A percentile compares a stretch with the other conserved stretches of the same genome.
Evolutionary conservation across 2,329 filamentous ascomycete genomes (phyloP).

Genomic region (Aotearoamyces nothofagi): DNA sequence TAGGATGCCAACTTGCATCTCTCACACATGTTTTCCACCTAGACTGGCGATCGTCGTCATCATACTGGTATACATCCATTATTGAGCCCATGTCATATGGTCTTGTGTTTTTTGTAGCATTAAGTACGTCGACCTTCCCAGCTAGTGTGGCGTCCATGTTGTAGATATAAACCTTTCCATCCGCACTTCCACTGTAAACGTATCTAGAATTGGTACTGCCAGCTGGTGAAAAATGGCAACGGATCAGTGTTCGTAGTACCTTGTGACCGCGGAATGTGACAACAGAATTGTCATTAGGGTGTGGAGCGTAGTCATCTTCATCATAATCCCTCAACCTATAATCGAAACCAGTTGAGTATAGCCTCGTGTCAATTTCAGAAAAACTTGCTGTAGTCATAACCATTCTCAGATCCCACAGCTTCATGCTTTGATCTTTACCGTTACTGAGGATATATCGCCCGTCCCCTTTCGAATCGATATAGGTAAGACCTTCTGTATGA

Average conservation of each 20-base stretch:
- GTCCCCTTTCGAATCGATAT: slow-evolving; percentile 56
- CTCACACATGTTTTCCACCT: slow-evolving; percentile 53
- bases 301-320: slow-evolving; percentile 49
- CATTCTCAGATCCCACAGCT: slow-evolving; percentile 88
- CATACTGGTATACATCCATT: slow-evolving; percentile 11
- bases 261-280: slow-evolving; percentile 88
- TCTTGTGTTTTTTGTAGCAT: slow-evolving; percentile 49
- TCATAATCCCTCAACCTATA: slow-evolving; percentile 58
- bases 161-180: slow-evolving; percentile 83
- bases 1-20: slow-evolving; percentile 60
- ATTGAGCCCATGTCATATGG: slow-evolving; percentile 20
- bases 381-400: slow-evolving; percentile 63
- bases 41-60: slow-evolving; percentile 9
- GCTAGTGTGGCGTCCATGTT: slow-evolving; percentile 84
- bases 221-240: slow-evolving; percentile 88
- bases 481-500: slow-evolving; percentile 51
- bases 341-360: slow-evolving; percentile 47
- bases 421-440: slow-evolving; percentile 92
- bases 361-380: slow-evolving; percentile 36
- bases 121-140: slow-evolving; percentile 60
- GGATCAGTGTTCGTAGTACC: slow-evolving; percentile 78
- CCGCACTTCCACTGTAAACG: slow-evolving; percentile 81
- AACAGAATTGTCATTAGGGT: slow-evolving; percentile 77
- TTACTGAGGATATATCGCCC: slow-evolving; percentile 78
- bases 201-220: slow-evolving; percentile 78